Conservation (phyloP, 805 yeast species). For the Vanderwaltozyma yarrowii region DNA sequence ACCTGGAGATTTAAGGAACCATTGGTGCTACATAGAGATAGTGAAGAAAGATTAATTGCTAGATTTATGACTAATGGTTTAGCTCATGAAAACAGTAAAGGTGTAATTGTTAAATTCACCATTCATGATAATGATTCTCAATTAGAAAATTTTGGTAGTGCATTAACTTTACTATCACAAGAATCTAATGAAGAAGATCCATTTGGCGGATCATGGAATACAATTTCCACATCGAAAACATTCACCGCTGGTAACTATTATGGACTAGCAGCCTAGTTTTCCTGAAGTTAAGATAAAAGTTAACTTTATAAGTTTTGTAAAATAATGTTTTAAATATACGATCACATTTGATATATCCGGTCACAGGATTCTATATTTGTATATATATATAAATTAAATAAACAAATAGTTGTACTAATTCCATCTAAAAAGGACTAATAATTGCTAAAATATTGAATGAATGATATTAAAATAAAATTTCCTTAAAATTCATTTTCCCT, state of each 20-base stretch:
- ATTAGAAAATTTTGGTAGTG: constrained; percentile 33
- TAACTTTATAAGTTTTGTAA: too few relatives aligned
- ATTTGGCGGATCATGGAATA: constrained; percentile 30
- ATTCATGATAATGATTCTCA: constrained; percentile 21
- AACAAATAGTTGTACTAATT: too few relatives aligned
- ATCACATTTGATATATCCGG: too few relatives aligned
- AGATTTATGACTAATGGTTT: constrained; percentile 69
- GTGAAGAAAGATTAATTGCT: constrained; percentile 68
- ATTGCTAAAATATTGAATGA: too few relatives aligned
- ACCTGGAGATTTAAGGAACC: constrained; percentile 64
- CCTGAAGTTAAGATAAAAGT: too few relatives aligned
- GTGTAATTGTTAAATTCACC: constrained; percentile 59
- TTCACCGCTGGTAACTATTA: constrained; percentile 32
- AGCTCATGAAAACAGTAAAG: constrained; percentile 61
- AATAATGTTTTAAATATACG: too few relatives aligned
- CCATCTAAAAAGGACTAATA: too few relatives aligned
- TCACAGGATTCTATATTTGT: too few relatives aligned
- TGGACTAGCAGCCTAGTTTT: constrained; percentile 15
- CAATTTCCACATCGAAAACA: constrained; percentile 27
- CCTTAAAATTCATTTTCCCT: neutral
- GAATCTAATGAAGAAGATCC: constrained; percentile 32
- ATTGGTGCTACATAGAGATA: constrained; percentile 28
- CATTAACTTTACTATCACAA: constrained; percentile 32
- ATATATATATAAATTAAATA: too few relatives aligned
- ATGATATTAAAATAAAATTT: too few relatives aligned